Evolutionary conservation across 139 green algal species (phyloP).

Genomic region (Nannochloris sp.): DNA sequence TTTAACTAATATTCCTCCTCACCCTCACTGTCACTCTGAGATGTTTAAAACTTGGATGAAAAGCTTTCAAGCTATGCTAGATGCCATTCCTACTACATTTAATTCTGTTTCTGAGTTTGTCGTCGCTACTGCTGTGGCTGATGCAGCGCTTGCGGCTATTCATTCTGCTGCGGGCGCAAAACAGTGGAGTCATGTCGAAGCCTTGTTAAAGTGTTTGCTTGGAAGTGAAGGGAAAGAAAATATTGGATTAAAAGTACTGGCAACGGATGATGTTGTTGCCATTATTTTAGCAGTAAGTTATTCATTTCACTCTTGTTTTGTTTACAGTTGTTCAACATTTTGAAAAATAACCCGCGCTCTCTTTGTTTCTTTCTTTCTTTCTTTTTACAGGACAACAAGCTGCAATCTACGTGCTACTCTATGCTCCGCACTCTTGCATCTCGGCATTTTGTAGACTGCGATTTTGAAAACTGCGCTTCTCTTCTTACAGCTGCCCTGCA

Average conservation of each 20-base stretch:
- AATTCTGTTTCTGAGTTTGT: background rate
- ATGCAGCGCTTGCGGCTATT: background rate
- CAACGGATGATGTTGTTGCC: background rate
- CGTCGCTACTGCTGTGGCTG: background rate
- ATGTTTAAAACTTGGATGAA: background rate
- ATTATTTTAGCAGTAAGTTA: background rate
- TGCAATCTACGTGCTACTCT: background rate
- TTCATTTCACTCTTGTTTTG: background rate
- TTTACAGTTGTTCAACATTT: background rate
- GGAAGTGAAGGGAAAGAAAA: background rate
- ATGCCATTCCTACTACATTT: no score
- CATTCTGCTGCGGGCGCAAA: background rate
- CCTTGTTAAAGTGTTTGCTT: background rate
- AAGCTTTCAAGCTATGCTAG: background rate
- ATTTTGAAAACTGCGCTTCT: background rate
- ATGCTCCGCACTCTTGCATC: conserved; percentile 6
- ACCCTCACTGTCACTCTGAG: background rate
- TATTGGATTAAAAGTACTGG: background rate
- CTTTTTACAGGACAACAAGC: background rate
- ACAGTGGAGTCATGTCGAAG: background rate
- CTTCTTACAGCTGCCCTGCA: conserved; percentile 9
- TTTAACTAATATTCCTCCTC: no score
- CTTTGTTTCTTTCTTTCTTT: background rate
- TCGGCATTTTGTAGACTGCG: background rate
- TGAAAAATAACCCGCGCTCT: background rate